Percentiles rank a stretch among this genome's conserved stretches.
Evolutionary conservation across 228 moss, liverwort and hornwort species (phyloP).

Genomic region (Sphagnum magellanicum): DNA sequence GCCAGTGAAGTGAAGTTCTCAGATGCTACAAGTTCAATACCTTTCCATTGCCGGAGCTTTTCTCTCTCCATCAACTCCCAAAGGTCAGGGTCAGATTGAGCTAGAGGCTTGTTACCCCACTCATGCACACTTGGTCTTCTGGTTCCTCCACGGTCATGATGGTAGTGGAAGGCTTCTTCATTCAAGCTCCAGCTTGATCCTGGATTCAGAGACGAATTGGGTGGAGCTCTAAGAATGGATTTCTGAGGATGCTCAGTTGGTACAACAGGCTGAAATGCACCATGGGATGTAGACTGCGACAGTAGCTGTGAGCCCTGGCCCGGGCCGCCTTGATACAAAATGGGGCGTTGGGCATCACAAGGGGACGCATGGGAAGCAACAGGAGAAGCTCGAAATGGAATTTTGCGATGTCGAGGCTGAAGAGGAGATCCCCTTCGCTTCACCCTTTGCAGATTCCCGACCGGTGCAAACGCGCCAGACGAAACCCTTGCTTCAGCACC

Average conservation of each 20-base stretch:
- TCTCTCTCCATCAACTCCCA: constrained; percentile 55
- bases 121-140: constrained; percentile 31
- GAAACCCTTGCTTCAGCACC: constrained; percentile 10
- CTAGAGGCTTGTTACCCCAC: constrained; percentile 41
- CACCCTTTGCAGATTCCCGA: constrained; percentile 15
- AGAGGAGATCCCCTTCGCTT: constrained; percentile 19
- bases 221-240: constrained; percentile 13
- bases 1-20: constrained; percentile 53
- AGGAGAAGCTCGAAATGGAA: constrained; percentile 20
- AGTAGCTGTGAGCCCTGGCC: constrained; percentile 15
- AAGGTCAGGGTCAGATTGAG: constrained; percentile 40
- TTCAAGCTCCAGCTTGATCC: constrained; percentile 3
- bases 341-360: constrained; percentile 21
- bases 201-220: constrained; percentile 14
- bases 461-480: constrained; percentile 11
- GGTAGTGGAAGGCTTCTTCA: constrained; percentile 8
- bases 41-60: constrained; percentile 35
- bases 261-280: constrained; percentile 36
- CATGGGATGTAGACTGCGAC: constrained; percentile 20
- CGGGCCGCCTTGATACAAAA: constrained; percentile 14
- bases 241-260: constrained; percentile 18
- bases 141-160: constrained; percentile 10
- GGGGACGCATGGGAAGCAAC: constrained; percentile 13
- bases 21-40: constrained; percentile 48
- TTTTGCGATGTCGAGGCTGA: constrained; percentile 4